phyloP scores from a whole-genome alignment of 2,329 filamentous ascomycete species.

The Lasiodiplodia gonubiensis region DNA sequence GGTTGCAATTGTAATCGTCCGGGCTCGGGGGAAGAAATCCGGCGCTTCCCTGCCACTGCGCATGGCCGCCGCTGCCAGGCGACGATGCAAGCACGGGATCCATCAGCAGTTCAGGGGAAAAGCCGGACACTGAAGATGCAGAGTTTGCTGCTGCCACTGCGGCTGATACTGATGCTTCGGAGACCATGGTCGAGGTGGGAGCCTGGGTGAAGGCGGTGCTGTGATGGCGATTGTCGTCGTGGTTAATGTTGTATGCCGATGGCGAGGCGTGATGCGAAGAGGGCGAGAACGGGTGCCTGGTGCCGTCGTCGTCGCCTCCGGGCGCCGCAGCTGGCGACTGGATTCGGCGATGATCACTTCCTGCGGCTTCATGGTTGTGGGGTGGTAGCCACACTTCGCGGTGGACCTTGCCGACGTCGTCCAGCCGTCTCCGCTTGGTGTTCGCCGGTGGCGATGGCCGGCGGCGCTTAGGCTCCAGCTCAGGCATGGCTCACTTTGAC shows the following conservation, averaged over 20 bases:
- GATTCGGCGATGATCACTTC: background rate
- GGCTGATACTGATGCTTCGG: background rate
- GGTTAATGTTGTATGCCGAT: background rate
- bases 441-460: background rate
- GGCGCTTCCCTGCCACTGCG: background rate
- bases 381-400: background rate
- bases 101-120: conserved; percentile 18
- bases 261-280: background rate
- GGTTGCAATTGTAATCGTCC: conserved; percentile 39
- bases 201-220: background rate
- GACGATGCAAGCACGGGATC: background rate
- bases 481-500: background rate
- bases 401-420: background rate
- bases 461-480: background rate
- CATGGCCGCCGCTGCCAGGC: background rate
- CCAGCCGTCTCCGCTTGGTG: conserved; percentile 11
- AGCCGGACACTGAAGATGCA: background rate
- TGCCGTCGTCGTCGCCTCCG: background rate
- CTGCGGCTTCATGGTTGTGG: background rate
- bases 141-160: background rate
- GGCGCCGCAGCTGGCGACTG: background rate
- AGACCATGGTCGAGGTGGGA: background rate
- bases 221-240: background rate
- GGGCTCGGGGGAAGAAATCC: conserved; percentile 6
- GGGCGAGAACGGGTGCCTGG: background rate